Conservation (phyloP, 306 rosid species). For the Cucurbita argyrosperma region DNA sequence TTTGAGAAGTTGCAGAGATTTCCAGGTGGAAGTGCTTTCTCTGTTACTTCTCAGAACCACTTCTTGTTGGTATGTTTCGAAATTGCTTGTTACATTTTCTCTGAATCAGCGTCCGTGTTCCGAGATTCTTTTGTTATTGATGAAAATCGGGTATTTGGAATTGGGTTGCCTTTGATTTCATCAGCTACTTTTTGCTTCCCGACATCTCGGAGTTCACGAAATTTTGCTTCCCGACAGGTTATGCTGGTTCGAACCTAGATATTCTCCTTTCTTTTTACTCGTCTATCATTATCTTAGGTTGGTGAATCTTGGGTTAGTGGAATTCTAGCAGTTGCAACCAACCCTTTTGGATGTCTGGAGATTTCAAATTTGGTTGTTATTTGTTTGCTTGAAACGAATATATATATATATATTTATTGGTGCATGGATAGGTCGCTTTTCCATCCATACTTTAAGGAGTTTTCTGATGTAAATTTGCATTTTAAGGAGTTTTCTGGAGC, state of each 20-base stretch:
- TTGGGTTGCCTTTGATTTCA: background rate
- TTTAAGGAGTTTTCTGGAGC: background rate
- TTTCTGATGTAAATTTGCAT: too few relatives aligned
- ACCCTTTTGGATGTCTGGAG: slow-evolving; percentile 9
- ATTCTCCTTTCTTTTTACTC: background rate
- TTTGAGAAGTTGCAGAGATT: background rate
- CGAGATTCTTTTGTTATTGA: background rate
- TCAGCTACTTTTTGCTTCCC: background rate
- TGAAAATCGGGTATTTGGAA: background rate
- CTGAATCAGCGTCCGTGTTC: background rate
- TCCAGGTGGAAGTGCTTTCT: background rate
- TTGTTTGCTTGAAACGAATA: slow-evolving; percentile 21
- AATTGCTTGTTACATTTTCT: slow-evolving; percentile 1
- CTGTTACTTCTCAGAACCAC: background rate
- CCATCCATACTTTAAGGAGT: background rate
- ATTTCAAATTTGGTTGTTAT: slow-evolving; percentile 18
- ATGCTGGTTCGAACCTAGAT: background rate
- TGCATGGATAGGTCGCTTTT: background rate
- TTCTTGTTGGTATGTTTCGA: background rate
- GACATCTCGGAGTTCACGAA: slow-evolving; percentile 41
- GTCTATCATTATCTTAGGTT: background rate
- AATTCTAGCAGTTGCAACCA: slow-evolving; percentile 35
- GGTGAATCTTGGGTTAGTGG: slow-evolving; percentile 12
- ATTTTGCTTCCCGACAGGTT: background rate
- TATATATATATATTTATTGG: background rate